Evolutionary conservation across 108 stramenopile species (phyloP).

Genomic region (Cyclotella distinguenda): DNA sequence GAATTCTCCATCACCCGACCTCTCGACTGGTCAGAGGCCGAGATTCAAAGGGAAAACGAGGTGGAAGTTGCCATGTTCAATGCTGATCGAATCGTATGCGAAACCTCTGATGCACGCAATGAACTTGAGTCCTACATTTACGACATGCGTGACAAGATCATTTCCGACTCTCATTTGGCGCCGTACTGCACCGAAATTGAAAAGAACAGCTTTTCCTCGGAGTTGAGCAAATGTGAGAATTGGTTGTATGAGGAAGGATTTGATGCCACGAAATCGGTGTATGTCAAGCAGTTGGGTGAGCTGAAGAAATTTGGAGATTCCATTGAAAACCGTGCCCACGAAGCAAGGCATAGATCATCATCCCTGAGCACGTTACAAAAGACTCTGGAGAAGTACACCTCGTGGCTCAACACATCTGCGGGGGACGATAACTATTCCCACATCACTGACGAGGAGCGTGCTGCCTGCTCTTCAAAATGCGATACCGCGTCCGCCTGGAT

Average conservation of each 20-base stretch:
- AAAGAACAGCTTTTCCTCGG: constrained; percentile 61
- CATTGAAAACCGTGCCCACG: constrained; percentile 82
- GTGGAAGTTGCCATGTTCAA: constrained; percentile 85
- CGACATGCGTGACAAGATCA: constrained; percentile 95
- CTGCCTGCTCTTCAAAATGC: constrained; percentile 68
- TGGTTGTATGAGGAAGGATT: constrained; percentile 99
- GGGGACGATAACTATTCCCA: constrained; percentile 84
- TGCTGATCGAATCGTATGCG: constrained; percentile 88
- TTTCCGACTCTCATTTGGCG: constrained; percentile 74
- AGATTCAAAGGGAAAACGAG: constrained; percentile 81
- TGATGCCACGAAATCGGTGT: constrained; percentile 93
- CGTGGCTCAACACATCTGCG: constrained; percentile 76
- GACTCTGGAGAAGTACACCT: constrained; percentile 80
- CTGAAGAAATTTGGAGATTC: constrained; percentile 87
- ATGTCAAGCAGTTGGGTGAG: constrained; percentile 84
- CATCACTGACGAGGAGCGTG: constrained; percentile 89
- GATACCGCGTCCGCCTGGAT: constrained; percentile 87
- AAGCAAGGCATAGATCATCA: constrained; percentile 69
- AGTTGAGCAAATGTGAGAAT: constrained; percentile 86
- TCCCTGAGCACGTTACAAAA: constrained; percentile 74
- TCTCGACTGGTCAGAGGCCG: constrained; percentile 76
- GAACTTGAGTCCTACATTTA: constrained; percentile 99
- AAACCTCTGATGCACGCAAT: constrained; percentile 97
- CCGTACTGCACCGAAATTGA: constrained; percentile 85
- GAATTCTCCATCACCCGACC: constrained; percentile 67